phyloP scores from a whole-genome alignment of 345 rosid genomes.

The Combretum micranthum region DNA sequence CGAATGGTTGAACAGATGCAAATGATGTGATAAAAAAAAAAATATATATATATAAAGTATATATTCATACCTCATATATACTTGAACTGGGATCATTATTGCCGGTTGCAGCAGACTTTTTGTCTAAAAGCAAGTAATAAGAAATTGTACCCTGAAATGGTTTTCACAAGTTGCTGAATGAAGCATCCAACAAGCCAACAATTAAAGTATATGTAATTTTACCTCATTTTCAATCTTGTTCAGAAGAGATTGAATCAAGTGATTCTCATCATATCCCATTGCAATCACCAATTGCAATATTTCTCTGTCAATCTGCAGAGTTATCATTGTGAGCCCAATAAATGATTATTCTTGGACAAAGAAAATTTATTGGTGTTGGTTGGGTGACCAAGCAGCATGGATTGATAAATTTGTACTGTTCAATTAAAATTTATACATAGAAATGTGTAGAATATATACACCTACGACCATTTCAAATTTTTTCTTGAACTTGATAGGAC shows the following conservation, averaged over 20 bases:
- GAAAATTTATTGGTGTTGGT: background rate
- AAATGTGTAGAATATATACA: too few relatives aligned
- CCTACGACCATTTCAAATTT: too few relatives aligned
- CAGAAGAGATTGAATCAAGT: constrained; percentile 66
- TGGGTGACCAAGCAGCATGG: too few relatives aligned
- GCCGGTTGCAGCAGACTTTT: constrained; percentile 66
- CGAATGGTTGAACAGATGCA: too few relatives aligned
- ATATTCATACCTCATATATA: constrained; percentile 50
- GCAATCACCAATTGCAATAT: constrained; percentile 66
- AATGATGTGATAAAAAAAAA: background rate
- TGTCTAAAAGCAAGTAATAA: constrained; percentile 80
- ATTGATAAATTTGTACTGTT: too few relatives aligned
- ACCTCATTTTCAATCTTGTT: constrained; percentile 81
- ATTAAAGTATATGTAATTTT: constrained; percentile 11
- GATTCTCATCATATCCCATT: constrained; percentile 73
- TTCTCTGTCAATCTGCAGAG: constrained; percentile 79
- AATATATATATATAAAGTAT: background rate
- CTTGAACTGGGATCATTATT: constrained; percentile 76
- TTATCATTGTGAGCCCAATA: background rate
- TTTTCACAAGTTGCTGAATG: constrained; percentile 3
- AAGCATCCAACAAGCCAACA: background rate
- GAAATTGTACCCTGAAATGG: constrained; percentile 87
- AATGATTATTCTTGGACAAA: background rate
- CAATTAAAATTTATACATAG: too few relatives aligned
- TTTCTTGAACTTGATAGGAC: too few relatives aligned